Conservation (phyloP, 164 flowering plant species). For the Hamamelis virginiana region DNA sequence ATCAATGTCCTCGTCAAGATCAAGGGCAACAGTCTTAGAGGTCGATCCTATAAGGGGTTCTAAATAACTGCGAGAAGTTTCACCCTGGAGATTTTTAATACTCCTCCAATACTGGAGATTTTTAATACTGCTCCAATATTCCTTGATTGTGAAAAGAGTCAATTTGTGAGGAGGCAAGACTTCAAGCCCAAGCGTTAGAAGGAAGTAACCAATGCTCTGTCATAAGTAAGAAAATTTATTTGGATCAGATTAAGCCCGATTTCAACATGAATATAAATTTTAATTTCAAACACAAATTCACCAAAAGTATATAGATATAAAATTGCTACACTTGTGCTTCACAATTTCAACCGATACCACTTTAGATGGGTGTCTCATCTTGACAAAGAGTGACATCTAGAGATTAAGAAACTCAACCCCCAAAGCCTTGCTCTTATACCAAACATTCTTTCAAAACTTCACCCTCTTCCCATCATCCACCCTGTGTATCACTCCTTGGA, state of each 20-base stretch:
- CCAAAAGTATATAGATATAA: neutral
- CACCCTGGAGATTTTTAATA: slow-evolving; percentile 7
- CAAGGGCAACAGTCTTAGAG: slow-evolving; percentile 28
- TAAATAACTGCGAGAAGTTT: slow-evolving; percentile 22
- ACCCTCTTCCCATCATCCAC: too few species aligned
- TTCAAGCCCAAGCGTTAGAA: slow-evolving; percentile 75
- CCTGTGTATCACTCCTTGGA: too few species aligned
- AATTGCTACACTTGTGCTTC: neutral
- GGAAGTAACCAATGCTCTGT: slow-evolving; percentile 73
- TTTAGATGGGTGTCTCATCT: too few species aligned
- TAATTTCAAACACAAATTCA: neutral
- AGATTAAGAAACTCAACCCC: too few species aligned
- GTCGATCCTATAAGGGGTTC: slow-evolving; percentile 70
- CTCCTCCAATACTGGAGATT: slow-evolving; percentile 36
- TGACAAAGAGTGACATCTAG: too few species aligned
- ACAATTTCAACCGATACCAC: too few species aligned
- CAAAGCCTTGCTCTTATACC: neutral
- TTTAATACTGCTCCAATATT: slow-evolving; percentile 40
- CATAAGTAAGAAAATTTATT: slow-evolving; percentile 18
- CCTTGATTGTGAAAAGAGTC: slow-evolving; percentile 22
- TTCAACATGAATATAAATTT: neutral
- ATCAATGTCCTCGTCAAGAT: slow-evolving; percentile 75
- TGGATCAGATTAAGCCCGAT: slow-evolving; percentile 13
- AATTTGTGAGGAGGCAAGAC: slow-evolving; percentile 51
- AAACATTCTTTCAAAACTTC: too few species aligned